Evolutionary conservation across 2,329 filamentous ascomycete species (phyloP).

Genomic region (Botrytis medusae): DNA sequence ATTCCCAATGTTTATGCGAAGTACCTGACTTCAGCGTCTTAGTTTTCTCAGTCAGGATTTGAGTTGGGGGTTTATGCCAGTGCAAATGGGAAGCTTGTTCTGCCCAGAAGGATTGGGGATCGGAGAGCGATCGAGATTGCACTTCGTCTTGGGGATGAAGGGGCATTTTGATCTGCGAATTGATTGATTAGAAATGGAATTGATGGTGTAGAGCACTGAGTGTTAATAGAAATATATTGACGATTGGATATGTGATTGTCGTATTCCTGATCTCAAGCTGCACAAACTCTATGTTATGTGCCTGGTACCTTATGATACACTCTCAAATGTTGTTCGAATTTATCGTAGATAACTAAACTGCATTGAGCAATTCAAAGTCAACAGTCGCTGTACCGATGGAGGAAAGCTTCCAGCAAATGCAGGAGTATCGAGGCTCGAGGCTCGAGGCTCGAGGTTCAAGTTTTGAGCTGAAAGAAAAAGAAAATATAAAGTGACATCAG

Average conservation of each 20-base stretch:
- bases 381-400: neutral
- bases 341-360: neutral
- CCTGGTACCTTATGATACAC: neutral
- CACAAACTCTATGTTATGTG: neutral
- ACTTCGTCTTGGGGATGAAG: constrained; percentile 40
- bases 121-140: constrained; percentile 55
- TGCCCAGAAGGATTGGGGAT: constrained; percentile 74
- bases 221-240: neutral
- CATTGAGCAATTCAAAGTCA: neutral
- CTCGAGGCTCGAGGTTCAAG: neutral
- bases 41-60: constrained; percentile 57
- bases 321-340: neutral
- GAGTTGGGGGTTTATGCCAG: constrained; percentile 76
- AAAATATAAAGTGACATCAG: neutral
- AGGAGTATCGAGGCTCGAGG: no score
- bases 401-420: neutral
- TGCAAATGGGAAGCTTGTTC: constrained; percentile 71
- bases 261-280: neutral
- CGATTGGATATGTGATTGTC: neutral
- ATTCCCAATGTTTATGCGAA: constrained; percentile 77
- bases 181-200: neutral
- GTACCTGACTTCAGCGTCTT: constrained; percentile 63
- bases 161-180: constrained; percentile 28
- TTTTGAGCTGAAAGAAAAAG: neutral
- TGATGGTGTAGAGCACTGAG: neutral